These are phyloP conservation scores for Elsinoe australis DNA, from an alignment of 2,329 filamentous ascomycete species.

Conservation along the genomic window DNA sequence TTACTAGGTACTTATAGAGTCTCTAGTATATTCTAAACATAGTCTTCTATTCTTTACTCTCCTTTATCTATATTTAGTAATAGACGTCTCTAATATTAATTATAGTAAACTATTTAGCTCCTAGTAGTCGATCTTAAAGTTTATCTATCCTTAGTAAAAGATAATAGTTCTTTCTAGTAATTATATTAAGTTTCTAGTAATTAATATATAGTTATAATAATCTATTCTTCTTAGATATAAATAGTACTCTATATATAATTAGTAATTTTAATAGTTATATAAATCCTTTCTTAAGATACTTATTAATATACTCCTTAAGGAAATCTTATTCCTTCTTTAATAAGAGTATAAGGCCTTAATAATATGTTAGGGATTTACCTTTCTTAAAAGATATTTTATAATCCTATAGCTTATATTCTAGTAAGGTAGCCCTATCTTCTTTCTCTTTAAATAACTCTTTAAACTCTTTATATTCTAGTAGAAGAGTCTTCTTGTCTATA, in stretches of 20 bases:
- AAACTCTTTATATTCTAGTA: constrained; percentile 2
- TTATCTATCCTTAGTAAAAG: constrained; percentile 27
- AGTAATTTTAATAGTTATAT: constrained; percentile 1
- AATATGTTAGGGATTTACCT: constrained; percentile 7
- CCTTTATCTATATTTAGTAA: constrained; percentile 24
- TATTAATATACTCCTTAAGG: constrained; percentile 1
- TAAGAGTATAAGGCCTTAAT: constrained; percentile 10
- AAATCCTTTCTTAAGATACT: neutral
- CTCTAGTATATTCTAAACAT: constrained; percentile 23
- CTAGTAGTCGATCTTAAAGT: constrained; percentile 22
- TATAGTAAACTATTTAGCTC: constrained; percentile 21
- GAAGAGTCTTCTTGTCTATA: neutral
- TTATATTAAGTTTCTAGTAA: constrained; percentile 27
- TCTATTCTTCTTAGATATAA: constrained; percentile 21
- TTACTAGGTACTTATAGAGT: constrained; percentile 25
- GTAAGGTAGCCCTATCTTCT: neutral
- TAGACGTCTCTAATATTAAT: constrained; percentile 25
- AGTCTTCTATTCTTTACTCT: constrained; percentile 23
- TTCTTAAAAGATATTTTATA: neutral
- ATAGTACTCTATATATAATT: constrained; percentile 15
- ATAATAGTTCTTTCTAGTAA: constrained; percentile 29
- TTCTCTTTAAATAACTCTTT: neutral
- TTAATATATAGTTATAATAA: constrained; percentile 27
- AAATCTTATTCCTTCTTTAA: neutral
- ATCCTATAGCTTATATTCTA: neutral